Conservation (phyloP, 2,329 filamentous ascomycete species). For the Claviceps citrina region DNA sequence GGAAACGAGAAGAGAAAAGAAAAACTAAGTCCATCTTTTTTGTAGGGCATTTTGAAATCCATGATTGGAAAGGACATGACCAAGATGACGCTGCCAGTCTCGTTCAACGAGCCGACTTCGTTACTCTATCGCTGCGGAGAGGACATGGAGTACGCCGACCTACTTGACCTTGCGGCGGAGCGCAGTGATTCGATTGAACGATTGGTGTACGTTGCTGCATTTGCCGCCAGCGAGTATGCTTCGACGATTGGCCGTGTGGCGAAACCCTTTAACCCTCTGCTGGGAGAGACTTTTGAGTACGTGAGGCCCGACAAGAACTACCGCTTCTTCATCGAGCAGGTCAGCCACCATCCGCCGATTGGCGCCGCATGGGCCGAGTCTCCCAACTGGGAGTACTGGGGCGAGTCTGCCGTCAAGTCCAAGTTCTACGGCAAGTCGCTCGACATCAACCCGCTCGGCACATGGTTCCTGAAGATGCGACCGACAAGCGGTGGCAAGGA, state of each 20-base stretch:
- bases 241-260: constrained; percentile 93
- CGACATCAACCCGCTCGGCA: constrained; percentile 89
- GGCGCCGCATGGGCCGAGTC: constrained; percentile 88
- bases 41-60: constrained; percentile 82
- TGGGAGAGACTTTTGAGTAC: constrained; percentile 96
- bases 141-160: constrained; percentile 94
- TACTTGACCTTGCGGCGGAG: constrained; percentile 78
- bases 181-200: constrained; percentile 78
- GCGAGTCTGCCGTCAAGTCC: constrained; percentile 85
- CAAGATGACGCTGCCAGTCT: constrained; percentile 96
- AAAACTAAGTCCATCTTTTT: not conserved
- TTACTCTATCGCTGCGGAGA: constrained; percentile 87
- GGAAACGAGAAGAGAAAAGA: no score
- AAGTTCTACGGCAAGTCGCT: constrained; percentile 98
- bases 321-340: constrained; percentile 96
- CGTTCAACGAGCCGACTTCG: constrained; percentile 96
- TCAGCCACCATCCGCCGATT: constrained; percentile 90
- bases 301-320: constrained; percentile 91
- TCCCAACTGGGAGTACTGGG: constrained; percentile 92
- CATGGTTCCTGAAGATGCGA: constrained; percentile 84
- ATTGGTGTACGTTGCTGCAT: constrained; percentile 85
- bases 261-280: constrained; percentile 92
- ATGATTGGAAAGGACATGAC: constrained; percentile 99
- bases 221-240: constrained; percentile 91
- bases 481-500: constrained; percentile 59